Conservation (phyloP, 768 basidiomycete species). For the Wakefieldia striispora region DNA sequence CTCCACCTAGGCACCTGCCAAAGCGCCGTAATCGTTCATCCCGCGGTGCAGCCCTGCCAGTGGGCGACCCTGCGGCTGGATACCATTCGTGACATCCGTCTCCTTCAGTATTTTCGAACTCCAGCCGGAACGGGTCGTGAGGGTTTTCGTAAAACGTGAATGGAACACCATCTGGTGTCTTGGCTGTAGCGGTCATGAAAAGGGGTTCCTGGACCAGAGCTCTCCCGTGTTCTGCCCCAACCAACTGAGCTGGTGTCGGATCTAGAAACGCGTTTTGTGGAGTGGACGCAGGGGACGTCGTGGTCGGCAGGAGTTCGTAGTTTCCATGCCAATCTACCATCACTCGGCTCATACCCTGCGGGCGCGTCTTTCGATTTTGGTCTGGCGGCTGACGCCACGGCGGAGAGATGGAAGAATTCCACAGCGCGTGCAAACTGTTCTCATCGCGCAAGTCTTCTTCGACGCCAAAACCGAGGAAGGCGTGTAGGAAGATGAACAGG, state of each 20-base stretch:
- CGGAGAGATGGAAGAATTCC: not conserved
- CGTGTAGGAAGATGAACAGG: constrained; percentile 24
- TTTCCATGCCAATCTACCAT: constrained; percentile 20
- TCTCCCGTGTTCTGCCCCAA: not conserved
- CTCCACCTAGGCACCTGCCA: constrained; percentile 10
- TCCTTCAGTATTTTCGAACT: constrained; percentile 5
- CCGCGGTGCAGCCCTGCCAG: not conserved
- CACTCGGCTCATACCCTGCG: constrained; percentile 1
- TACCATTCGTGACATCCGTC: constrained; percentile 6
- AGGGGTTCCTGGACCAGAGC: not conserved
- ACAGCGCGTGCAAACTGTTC: not conserved
- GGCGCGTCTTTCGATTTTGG: not conserved
- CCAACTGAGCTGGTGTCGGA: constrained; percentile 11
- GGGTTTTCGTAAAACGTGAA: constrained; percentile 5
- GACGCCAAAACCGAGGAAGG: constrained; percentile 24
- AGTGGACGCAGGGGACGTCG: not conserved
- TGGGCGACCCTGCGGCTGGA: constrained; percentile 4
- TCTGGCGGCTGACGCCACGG: not conserved
- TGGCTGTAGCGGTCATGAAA: not conserved
- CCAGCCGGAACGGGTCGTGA: constrained; percentile 23
- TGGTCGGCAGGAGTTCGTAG: constrained; percentile 16
- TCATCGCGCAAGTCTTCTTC: not conserved
- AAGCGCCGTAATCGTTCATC: constrained; percentile 13
- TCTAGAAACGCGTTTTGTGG: constrained; percentile 25
- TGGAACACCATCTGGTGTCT: not conserved